Conservation (phyloP, 2,329 filamentous ascomycete species). For the Xylariales sp. region DNA sequence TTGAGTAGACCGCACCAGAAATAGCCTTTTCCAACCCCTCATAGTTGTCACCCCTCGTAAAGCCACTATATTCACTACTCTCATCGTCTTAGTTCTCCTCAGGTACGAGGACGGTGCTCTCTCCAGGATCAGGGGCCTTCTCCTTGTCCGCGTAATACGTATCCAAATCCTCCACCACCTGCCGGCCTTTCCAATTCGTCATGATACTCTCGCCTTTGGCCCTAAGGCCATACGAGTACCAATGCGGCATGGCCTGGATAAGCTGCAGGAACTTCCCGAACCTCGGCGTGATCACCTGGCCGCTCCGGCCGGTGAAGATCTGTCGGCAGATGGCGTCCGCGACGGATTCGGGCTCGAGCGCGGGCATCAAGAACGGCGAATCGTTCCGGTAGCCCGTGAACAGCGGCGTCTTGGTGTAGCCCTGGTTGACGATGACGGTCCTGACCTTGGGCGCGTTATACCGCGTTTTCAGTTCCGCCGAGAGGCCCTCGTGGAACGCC, state of each 20-base stretch:
- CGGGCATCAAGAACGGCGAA: constrained; percentile 62
- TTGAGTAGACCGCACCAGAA: not conserved
- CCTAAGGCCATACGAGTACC: constrained; percentile 68
- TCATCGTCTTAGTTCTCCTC: not conserved
- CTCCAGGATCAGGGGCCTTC: constrained; percentile 21
- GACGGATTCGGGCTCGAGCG: constrained; percentile 70
- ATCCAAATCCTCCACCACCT: constrained; percentile 60
- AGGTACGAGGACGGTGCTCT: constrained; percentile 31
- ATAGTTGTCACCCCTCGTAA: not conserved
- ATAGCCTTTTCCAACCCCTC: not conserved
- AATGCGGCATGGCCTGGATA: constrained; percentile 68
- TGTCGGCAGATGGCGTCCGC: constrained; percentile 71
- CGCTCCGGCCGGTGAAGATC: constrained; percentile 67
- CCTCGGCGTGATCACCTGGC: constrained; percentile 66
- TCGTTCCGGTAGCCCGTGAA: constrained; percentile 67
- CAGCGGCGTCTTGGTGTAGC: constrained; percentile 70
- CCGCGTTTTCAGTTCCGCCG: constrained; percentile 60
- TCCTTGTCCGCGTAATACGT: constrained; percentile 51
- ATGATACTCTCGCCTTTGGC: constrained; percentile 56
- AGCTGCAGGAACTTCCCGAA: constrained; percentile 56
- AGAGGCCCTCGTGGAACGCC: constrained; percentile 69
- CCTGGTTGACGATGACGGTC: constrained; percentile 74
- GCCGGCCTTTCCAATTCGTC: constrained; percentile 58
- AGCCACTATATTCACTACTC: not conserved
- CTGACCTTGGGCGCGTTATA: constrained; percentile 67